These are phyloP conservation scores for Fusarium sp. DNA, from an alignment of 2,329 filamentous ascomycete genomes.

Conservation along the genomic window DNA sequence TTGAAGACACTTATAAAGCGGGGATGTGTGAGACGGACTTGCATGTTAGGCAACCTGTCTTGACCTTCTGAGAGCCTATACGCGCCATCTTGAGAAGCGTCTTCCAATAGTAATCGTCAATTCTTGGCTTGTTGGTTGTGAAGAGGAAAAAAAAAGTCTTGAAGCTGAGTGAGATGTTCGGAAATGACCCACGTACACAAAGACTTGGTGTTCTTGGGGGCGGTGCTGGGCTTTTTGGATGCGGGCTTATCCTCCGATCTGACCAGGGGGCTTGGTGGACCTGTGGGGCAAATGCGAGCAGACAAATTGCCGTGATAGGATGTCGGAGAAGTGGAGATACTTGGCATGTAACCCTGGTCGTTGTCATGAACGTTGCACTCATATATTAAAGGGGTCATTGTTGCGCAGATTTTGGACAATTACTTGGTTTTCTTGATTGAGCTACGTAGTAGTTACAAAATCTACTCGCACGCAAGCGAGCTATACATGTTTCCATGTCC, in stretches of 20 bases:
- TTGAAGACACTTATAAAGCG: neutral
- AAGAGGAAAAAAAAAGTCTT: neutral
- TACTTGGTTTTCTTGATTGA: neutral
- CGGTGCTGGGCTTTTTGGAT: neutral
- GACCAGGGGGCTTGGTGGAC: neutral
- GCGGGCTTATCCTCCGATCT: neutral
- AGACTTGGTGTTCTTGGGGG: constrained; percentile 9
- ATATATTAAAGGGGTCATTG: neutral
- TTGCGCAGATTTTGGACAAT: neutral
- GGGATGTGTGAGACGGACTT: constrained; percentile 52
- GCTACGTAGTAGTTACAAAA: neutral
- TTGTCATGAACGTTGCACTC: neutral
- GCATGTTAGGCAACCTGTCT: constrained; percentile 62
- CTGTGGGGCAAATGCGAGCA: constrained; percentile 29
- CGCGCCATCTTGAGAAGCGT: constrained; percentile 32
- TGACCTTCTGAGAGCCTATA: constrained; percentile 48
- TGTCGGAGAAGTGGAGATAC: neutral
- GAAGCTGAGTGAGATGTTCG: constrained; percentile 2
- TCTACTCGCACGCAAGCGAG: constrained; percentile 39
- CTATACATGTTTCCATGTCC: constrained; percentile 51
- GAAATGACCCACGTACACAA: neutral
- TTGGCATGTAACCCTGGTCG: neutral
- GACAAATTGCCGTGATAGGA: constrained; percentile 1
- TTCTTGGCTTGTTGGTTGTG: neutral
- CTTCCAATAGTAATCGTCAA: neutral